These are phyloP conservation scores for Fomitopsis schrenkii DNA, from an alignment of 1,284 basidiomycete genomes.

Conservation along the genomic window DNA sequence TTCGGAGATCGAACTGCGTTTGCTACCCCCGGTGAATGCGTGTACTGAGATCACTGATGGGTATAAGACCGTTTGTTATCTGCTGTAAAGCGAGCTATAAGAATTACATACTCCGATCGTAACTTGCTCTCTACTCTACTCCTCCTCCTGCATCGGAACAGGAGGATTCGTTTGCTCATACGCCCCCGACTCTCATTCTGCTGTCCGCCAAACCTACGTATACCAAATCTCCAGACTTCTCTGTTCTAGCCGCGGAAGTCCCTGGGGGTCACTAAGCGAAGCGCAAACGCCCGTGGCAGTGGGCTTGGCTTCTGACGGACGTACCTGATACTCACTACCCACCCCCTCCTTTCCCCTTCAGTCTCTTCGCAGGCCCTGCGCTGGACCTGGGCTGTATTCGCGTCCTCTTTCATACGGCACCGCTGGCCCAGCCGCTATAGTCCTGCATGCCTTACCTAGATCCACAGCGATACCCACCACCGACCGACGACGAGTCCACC, in stretches of 20 bases:
- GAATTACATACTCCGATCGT: too few relatives aligned
- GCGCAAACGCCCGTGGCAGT: conserved; percentile 1
- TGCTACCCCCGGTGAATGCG: too few relatives aligned
- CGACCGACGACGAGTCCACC: conserved; percentile 34
- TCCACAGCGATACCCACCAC: conserved; percentile 19
- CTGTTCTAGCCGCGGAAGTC: background rate
- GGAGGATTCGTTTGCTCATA: background rate
- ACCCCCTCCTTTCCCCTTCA: background rate
- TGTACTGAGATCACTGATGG: too few relatives aligned
- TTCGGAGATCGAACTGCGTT: too few relatives aligned
- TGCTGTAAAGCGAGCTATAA: background rate
- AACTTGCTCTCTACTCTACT: too few relatives aligned
- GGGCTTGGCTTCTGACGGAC: conserved; percentile 1
- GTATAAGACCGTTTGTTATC: background rate
- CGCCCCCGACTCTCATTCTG: too few relatives aligned
- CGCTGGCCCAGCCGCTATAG: conserved; percentile 1
- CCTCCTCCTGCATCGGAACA: background rate
- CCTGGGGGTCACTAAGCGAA: background rate
- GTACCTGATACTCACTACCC: background rate
- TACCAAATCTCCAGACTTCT: too few relatives aligned
- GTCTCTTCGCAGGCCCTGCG: conserved; percentile 1
- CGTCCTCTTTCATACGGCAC: background rate
- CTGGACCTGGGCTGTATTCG: conserved; percentile 5
- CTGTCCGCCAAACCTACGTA: too few relatives aligned
- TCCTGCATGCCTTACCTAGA: conserved; percentile 22